These are phyloP conservation scores for Rhododendron molle DNA, from an alignment of 148 eudicot genomes.

Conservation along the genomic window DNA sequence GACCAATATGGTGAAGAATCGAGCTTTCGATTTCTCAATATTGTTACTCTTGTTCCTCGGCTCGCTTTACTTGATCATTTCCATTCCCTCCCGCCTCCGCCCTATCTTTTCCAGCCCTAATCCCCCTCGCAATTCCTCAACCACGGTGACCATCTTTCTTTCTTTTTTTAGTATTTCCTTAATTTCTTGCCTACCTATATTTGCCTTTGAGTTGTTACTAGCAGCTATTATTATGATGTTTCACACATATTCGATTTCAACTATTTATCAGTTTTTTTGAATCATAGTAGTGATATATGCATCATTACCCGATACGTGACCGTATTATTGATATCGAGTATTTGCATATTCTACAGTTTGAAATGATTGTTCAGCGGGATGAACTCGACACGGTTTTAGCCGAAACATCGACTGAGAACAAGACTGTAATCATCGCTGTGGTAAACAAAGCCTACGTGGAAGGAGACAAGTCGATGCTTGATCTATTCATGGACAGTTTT, in stretches of 20 bases:
- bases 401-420: slow-evolving; percentile 46
- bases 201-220: too few relatives aligned
- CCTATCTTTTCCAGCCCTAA: not conserved
- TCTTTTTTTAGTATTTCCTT: not conserved
- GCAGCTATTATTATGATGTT: not conserved
- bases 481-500: slow-evolving; percentile 69
- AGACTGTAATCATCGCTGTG: slow-evolving; percentile 11
- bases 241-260: not conserved
- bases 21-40: not conserved
- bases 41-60: not conserved
- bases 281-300: not conserved
- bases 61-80: not conserved
- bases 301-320: not conserved
- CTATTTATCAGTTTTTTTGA: not conserved
- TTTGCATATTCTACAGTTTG: slow-evolving; percentile 2
- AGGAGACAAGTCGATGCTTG: slow-evolving; percentile 55
- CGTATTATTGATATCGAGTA: not conserved
- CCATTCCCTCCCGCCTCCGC: not conserved
- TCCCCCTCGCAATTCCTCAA: not conserved
- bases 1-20: not conserved
- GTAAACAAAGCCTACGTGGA: slow-evolving; percentile 51
- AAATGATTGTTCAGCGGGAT: slow-evolving; percentile 26
- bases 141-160: not conserved
- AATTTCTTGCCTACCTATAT: too few relatives aligned
- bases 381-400: slow-evolving; percentile 40